These are phyloP conservation scores for Colletotrichum falcatum DNA, from an alignment of 2,329 filamentous ascomycete genomes.

Conservation along the genomic window DNA sequence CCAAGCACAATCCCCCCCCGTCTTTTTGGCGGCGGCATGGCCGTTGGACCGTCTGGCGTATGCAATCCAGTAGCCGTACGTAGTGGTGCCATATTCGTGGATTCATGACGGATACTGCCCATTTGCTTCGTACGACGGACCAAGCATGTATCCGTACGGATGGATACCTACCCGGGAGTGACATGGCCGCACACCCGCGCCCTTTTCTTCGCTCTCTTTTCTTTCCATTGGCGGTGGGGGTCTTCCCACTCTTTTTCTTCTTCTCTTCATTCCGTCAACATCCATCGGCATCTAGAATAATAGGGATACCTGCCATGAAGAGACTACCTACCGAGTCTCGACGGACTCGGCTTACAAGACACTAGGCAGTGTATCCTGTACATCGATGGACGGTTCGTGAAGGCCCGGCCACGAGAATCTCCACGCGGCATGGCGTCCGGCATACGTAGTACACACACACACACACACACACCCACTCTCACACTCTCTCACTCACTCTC, in stretches of 20 bases:
- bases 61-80: background rate
- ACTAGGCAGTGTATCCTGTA: too few relatives aligned
- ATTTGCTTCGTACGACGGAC: too few relatives aligned
- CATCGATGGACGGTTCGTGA: background rate
- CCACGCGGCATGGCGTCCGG: background rate
- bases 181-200: background rate
- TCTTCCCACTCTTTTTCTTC: background rate
- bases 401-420: background rate
- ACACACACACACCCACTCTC: too few relatives aligned
- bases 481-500: too few relatives aligned
- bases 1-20: background rate
- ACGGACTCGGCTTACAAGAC: too few relatives aligned
- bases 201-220: slow-evolving; percentile 17
- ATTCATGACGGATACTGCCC: background rate
- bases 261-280: background rate
- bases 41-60: too few relatives aligned
- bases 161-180: too few relatives aligned
- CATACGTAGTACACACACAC: background rate
- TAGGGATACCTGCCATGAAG: background rate
- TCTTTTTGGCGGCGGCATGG: too few relatives aligned
- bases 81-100: too few relatives aligned
- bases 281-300: background rate
- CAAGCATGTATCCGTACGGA: too few relatives aligned
- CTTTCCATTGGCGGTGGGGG: background rate
- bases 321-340: too few relatives aligned